Evolutionary conservation across 179 eudicot genomes (phyloP).

Genomic region (Gypsophila paniculata): DNA sequence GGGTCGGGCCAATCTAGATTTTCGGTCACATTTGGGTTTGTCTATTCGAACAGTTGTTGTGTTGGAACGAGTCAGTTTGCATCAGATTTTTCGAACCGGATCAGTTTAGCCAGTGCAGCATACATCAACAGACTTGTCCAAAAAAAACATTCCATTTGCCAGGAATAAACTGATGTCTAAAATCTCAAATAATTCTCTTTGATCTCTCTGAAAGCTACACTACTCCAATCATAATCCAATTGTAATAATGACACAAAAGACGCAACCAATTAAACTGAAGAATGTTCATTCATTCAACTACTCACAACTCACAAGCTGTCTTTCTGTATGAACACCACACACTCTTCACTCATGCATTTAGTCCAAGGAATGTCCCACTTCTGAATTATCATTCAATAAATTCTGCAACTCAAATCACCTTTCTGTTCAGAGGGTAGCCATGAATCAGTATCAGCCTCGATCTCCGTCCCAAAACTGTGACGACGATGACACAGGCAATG

Average conservation of each 20-base stretch:
- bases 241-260: background rate
- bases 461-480: slow-evolving; percentile 23
- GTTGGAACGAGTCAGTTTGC: no score
- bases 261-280: background rate
- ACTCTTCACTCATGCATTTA: slow-evolving; percentile 35
- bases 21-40: no score
- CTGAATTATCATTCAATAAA: slow-evolving; percentile 15
- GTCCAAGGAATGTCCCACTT: slow-evolving; percentile 28
- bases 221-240: slow-evolving; percentile 14
- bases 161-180: slow-evolving; percentile 12
- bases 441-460: slow-evolving; percentile 20
- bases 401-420: slow-evolving; percentile 1
- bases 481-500: slow-evolving; percentile 25
- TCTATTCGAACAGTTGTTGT: no score
- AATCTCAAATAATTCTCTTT: slow-evolving; percentile 1
- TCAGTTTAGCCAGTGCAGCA: background rate
- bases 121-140: slow-evolving; percentile 7
- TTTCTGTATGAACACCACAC: slow-evolving; percentile 21
- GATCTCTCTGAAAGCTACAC: background rate
- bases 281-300: slow-evolving; percentile 21
- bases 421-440: background rate
- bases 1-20: no score
- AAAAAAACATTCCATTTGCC: slow-evolving; percentile 17
- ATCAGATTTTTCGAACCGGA: no score
- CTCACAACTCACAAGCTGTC: slow-evolving; percentile 20